phyloP scores from a whole-genome alignment of 352 stramenopile genomes.

The Phytophthora sp. region DNA sequence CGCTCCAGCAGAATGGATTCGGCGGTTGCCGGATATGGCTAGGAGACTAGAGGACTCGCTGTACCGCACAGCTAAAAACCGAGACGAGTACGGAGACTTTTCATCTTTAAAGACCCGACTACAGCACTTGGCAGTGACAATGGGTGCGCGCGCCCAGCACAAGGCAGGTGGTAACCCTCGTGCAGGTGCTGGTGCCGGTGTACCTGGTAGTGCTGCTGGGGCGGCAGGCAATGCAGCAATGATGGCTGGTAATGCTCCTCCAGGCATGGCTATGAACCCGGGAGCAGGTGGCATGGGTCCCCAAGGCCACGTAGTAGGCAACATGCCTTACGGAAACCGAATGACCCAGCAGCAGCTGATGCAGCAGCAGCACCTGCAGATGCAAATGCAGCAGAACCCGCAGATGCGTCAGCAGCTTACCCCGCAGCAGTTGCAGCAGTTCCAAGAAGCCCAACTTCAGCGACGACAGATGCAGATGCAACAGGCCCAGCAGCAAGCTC shows the following conservation, averaged over 20 bases:
- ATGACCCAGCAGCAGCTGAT: constrained; percentile 86
- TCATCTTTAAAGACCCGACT: constrained; percentile 96
- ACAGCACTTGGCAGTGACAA: constrained; percentile 95
- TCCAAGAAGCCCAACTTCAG: constrained; percentile 74
- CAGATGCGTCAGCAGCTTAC: constrained; percentile 85
- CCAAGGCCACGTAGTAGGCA: constrained; percentile 65
- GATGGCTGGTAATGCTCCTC: constrained; percentile 50
- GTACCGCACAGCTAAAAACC: constrained; percentile 92
- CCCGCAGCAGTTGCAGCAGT: constrained; percentile 82
- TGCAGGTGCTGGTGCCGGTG: constrained; percentile 34
- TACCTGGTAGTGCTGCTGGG: constrained; percentile 32
- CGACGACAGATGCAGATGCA: constrained; percentile 76
- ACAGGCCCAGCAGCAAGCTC: constrained; percentile 58
- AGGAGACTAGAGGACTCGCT: constrained; percentile 97
- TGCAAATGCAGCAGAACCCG: constrained; percentile 84
- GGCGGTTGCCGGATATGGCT: constrained; percentile 98
- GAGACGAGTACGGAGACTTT: constrained; percentile 97
- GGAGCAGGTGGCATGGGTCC: constrained; percentile 58
- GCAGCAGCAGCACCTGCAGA: constrained; percentile 80
- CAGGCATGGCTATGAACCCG: constrained; percentile 60
- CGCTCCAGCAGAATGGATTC: constrained; percentile 96
- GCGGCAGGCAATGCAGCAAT: constrained; percentile 42
- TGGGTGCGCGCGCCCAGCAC: constrained; percentile 84
- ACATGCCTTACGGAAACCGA: constrained; percentile 75
- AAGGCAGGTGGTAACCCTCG: constrained; percentile 66